Evolutionary conservation across 140 eudicot species (phyloP).

Genomic region (Ambrosia hybrid): DNA sequence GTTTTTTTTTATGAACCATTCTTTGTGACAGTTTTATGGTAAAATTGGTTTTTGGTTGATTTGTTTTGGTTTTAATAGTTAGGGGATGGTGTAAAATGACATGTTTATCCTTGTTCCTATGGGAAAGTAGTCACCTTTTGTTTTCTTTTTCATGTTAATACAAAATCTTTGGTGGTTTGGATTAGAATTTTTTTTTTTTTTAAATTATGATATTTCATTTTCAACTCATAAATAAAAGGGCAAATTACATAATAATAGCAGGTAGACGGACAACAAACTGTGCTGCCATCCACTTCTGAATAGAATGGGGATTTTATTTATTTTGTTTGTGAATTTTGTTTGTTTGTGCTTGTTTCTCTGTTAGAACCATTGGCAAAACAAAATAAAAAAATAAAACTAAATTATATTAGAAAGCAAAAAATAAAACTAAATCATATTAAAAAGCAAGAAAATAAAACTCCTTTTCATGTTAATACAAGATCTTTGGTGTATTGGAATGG

Average conservation of each 20-base stretch:
- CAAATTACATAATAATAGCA: too few species aligned
- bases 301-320: constrained; percentile 25
- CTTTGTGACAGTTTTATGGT: constrained; percentile 33
- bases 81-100: constrained; percentile 42
- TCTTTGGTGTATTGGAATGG: background rate
- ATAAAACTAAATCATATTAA: too few species aligned
- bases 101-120: constrained; percentile 28
- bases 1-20: constrained; percentile 30
- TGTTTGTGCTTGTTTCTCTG: background rate
- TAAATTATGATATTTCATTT: too few species aligned
- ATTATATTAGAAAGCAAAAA: too few species aligned
- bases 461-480: too few species aligned
- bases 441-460: too few species aligned
- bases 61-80: constrained; percentile 21
- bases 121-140: constrained; percentile 25
- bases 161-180: constrained; percentile 38
- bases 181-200: background rate
- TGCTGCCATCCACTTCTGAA: too few species aligned
- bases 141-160: constrained; percentile 33
- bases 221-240: too few species aligned
- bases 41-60: constrained; percentile 30
- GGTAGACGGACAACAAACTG: too few species aligned
- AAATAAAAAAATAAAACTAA: background rate
- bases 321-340: constrained; percentile 9
- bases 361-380: background rate